Percentiles rank a stretch among this genome's conserved stretches.
phyloP scores from a whole-genome alignment of 495 filamentous ascomycete genomes.

The Daldinia concentrica region DNA sequence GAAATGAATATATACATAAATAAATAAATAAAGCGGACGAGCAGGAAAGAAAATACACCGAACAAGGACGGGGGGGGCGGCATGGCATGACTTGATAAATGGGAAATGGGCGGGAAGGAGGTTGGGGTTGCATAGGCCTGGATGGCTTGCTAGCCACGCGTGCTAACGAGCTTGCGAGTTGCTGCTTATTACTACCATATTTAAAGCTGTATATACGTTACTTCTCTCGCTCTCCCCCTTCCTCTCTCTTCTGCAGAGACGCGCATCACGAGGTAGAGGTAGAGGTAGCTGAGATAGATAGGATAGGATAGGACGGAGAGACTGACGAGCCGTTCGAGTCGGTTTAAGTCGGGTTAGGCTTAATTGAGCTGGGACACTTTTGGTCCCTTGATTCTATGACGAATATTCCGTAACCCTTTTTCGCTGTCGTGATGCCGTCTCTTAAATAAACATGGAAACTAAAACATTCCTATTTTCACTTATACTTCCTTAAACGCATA shows the following conservation, averaged over 20 bases:
- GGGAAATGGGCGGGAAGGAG: not conserved
- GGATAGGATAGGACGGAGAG: conserved; percentile 2
- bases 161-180: not conserved
- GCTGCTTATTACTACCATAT: conserved; percentile 5
- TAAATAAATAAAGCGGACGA: not conserved
- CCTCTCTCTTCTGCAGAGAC: conserved; percentile 6
- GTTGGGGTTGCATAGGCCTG: not conserved
- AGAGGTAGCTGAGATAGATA: conserved; percentile 17
- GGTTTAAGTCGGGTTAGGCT: not conserved
- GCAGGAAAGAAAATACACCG: not conserved
- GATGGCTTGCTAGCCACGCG: not conserved
- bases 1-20: not conserved
- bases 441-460: not conserved
- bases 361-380: not conserved
- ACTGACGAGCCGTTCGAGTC: not conserved
- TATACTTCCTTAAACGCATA: no score
- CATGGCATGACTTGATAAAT: not conserved
- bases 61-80: not conserved
- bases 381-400: not conserved
- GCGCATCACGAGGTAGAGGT: conserved; percentile 1
- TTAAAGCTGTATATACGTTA: conserved; percentile 31
- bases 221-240: conserved; percentile 1
- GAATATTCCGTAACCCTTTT: not conserved
- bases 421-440: not conserved
- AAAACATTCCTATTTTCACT: no score